These are phyloP conservation scores for Sphaerosporella brunnea DNA, from an alignment of 495 filamentous ascomycete genomes.

Conservation along the genomic window DNA sequence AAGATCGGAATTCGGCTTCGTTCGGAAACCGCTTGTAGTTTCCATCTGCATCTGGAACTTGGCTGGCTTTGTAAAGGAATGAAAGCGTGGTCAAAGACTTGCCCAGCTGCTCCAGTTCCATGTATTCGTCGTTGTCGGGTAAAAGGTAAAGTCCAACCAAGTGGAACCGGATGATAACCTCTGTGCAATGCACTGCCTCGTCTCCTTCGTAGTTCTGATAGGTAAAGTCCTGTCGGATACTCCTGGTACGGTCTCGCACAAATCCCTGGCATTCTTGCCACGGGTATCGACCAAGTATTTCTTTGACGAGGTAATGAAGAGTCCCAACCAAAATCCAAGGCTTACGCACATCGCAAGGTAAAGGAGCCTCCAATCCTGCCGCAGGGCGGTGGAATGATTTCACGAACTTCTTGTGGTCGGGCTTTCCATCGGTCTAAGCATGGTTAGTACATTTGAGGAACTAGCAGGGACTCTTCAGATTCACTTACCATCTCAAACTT, in stretches of 20 bases:
- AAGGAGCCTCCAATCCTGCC: conserved; percentile 75
- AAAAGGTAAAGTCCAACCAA: conserved; percentile 75
- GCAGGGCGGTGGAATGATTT: conserved; percentile 83
- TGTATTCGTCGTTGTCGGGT: conserved; percentile 60
- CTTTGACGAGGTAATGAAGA: conserved; percentile 63
- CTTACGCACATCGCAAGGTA: conserved; percentile 83
- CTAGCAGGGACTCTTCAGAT: conserved; percentile 7
- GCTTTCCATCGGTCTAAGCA: conserved; percentile 19
- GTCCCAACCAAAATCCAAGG: conserved; percentile 55
- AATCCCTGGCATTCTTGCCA: conserved; percentile 63
- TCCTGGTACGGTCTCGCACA: conserved; percentile 84
- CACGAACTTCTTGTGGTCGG: conserved; percentile 29
- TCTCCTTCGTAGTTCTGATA: conserved; percentile 40
- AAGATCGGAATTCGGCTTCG: conserved; percentile 79
- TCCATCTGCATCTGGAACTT: conserved; percentile 7
- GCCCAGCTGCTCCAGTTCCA: conserved; percentile 84
- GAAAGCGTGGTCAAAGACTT: conserved; percentile 74
- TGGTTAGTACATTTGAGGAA: too few relatives aligned
- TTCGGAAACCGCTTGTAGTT: conserved; percentile 33
- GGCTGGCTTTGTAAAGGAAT: conserved; percentile 62
- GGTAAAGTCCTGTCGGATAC: conserved; percentile 84
- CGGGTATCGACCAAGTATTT: conserved; percentile 47
- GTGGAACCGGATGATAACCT: conserved; percentile 81
- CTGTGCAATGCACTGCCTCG: conserved; percentile 65
- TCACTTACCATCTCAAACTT: conserved; percentile 39